phyloP scores from a whole-genome alignment of 179 eudicot genomes.

The Drosera spatulata region DNA sequence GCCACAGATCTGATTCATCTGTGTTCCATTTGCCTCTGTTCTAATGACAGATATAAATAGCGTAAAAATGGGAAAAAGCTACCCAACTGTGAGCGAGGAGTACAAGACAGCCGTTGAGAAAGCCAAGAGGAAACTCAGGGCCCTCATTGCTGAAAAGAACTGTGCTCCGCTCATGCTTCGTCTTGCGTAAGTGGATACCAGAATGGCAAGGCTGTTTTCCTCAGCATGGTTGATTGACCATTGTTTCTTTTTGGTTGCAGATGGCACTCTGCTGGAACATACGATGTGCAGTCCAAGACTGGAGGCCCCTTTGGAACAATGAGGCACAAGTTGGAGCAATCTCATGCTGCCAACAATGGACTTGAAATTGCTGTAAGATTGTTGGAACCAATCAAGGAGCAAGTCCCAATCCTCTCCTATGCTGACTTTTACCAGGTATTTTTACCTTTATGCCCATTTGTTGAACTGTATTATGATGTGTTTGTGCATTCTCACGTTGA shows the following conservation, averaged over 20 bases:
- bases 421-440: conserved; percentile 82
- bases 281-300: conserved; percentile 51
- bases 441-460: no score
- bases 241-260: conserved; percentile 19
- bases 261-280: conserved; percentile 99
- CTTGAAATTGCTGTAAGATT: conserved; percentile 65
- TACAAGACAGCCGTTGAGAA: conserved; percentile 54
- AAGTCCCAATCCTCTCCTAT: conserved; percentile 60
- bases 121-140: conserved; percentile 58
- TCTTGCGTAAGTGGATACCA: conserved; percentile 34
- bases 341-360: conserved; percentile 78
- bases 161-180: conserved; percentile 92
- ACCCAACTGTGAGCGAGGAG: conserved; percentile 62
- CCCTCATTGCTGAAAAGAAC: conserved; percentile 59
- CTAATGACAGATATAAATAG: no score
- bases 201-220: background rate
- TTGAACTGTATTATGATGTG: no score
- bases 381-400: conserved; percentile 74
- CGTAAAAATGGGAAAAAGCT: no score
- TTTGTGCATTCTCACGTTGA: no score
- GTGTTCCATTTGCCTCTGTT: no score
- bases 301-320: conserved; percentile 92
- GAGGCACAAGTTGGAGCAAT: conserved; percentile 53
- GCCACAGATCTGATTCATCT: no score
- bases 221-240: background rate